Evolutionary conservation across 768 basidiomycete genomes (phyloP), one percentile per base, ranked within the genome.

Genomic region (Strobilomyces dryophilus): DNA sequence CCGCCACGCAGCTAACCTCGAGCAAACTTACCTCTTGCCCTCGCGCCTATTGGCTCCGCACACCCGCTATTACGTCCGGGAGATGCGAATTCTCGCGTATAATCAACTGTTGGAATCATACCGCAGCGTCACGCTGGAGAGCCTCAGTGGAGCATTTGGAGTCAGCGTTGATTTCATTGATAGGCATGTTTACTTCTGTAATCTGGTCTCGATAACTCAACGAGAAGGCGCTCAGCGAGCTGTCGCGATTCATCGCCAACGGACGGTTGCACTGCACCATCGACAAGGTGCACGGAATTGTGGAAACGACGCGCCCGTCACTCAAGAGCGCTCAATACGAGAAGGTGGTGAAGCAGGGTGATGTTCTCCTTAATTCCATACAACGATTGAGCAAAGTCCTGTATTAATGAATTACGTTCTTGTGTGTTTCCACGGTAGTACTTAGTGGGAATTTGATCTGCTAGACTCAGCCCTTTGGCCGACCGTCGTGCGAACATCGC

Each of bases 61-160:
- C 67, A 79, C 92, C 1, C 83, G 90, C 8, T 95, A 78, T 74
- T 98, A 97, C 68, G 79, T 94, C 29, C 87, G 95, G 53, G 95
- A 98, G 70, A 93, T 98, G 91, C 85, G 97, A 32, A 93, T 98
- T 58, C 83, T 89, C 18, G 94, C 95, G 1, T 98, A 97, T 72
- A 73, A 79, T 26, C 95, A 98, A 63, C 77, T 98, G 5, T 76
- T 99, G n/a, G 92, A 98, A 67, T 85, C 82, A 10, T 99, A 98
- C 68, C 80, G 87, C 35, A 89, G 86, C 51, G 77, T 98, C 41
- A 98, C 95, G 1, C 74, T 99, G 20, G 87, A 93, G 47, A 91
- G 89, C 61, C 79, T 98, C 57, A 81, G 83, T 45, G 73, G 78
- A 1, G 92, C 94, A 20, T 98, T 98, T 57, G 95, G 95, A 21